A percentile compares a stretch with the other conserved stretches of the same genome.
phyloP scores from a whole-genome alignment of 2,329 filamentous ascomycete genomes.

The Chaetoscypha palmicola region DNA sequence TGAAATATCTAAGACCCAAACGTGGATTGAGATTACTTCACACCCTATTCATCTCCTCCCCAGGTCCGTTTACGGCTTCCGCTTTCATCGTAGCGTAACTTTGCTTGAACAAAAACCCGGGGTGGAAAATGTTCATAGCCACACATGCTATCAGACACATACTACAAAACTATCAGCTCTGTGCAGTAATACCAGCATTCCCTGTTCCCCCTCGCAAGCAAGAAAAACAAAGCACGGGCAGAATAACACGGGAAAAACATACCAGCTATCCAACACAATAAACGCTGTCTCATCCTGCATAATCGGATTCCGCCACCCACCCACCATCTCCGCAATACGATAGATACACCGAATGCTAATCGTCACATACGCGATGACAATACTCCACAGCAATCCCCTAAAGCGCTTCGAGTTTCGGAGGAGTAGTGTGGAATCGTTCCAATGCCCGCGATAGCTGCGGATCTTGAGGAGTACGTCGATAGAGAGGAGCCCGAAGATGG shows the following conservation, averaged over 20 bases:
- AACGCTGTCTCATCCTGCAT: constrained; percentile 57
- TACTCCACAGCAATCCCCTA: constrained; percentile 10
- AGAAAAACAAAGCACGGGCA: not conserved
- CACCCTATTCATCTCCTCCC: constrained; percentile 3
- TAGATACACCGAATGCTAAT: constrained; percentile 16
- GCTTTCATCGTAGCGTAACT: constrained; percentile 10
- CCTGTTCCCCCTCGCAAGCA: too few relatives aligned
- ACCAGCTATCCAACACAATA: constrained; percentile 42
- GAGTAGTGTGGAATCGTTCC: constrained; percentile 6
- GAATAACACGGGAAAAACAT: constrained; percentile 22
- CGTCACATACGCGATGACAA: constrained; percentile 9
- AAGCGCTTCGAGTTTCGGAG: constrained; percentile 9
- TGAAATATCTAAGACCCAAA: too few relatives aligned
- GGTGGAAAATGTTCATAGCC: constrained; percentile 40
- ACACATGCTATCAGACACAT: constrained; percentile 42
- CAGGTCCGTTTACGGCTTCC: not conserved
- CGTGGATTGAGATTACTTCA: too few relatives aligned
- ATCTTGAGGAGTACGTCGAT: constrained; percentile 16
- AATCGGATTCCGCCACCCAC: constrained; percentile 55
- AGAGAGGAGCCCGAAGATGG: constrained; percentile 25
- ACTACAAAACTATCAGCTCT: too few relatives aligned
- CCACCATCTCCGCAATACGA: constrained; percentile 50
- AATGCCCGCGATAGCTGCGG: constrained; percentile 4
- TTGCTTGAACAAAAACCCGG: constrained; percentile 21
- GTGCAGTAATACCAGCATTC: too few relatives aligned